Evolutionary conservation across 805 yeast species (phyloP).

Genomic region (Teunomyces stri): DNA sequence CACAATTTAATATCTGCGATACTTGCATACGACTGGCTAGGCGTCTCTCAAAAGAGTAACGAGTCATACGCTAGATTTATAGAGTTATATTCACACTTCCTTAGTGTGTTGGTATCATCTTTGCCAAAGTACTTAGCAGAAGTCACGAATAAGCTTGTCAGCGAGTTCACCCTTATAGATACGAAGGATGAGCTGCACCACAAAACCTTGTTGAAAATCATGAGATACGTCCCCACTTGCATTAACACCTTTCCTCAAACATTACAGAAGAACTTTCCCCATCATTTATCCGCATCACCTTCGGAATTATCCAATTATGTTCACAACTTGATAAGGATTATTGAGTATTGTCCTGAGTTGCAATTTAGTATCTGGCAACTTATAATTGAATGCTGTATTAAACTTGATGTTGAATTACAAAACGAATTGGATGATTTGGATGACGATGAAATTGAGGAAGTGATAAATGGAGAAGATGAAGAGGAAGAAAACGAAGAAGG

Average conservation of each 20-base stretch:
- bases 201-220: slow-evolving; percentile 57
- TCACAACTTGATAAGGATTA: slow-evolving; percentile 55
- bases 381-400: slow-evolving; percentile 74
- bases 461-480: slow-evolving; percentile 45
- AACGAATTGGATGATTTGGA: slow-evolving; percentile 84
- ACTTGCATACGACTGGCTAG: slow-evolving; percentile 65
- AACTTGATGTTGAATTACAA: slow-evolving; percentile 88
- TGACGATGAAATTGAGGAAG: slow-evolving; percentile 59
- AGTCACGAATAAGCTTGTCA: slow-evolving; percentile 66
- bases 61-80: slow-evolving; percentile 32
- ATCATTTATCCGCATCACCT: slow-evolving; percentile 60
- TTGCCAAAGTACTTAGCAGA: slow-evolving; percentile 89
- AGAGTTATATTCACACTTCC: slow-evolving; percentile 63
- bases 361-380: slow-evolving; percentile 75
- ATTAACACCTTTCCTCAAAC: slow-evolving; percentile 59
- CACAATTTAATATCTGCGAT: slow-evolving; percentile 57
- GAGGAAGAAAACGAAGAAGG: slow-evolving; percentile 25
- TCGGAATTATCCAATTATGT: slow-evolving; percentile 60
- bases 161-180: slow-evolving; percentile 46
- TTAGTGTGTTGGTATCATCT: slow-evolving; percentile 76
- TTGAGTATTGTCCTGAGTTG: slow-evolving; percentile 73
- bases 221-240: slow-evolving; percentile 79
- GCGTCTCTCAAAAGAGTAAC: slow-evolving; percentile 16
- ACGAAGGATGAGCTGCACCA: slow-evolving; percentile 42
- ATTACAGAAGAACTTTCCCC: slow-evolving; percentile 69